Evolutionary conservation across 2,329 filamentous ascomycete species (phyloP).

Genomic region (Ophidiomyces ophidiicola): DNA sequence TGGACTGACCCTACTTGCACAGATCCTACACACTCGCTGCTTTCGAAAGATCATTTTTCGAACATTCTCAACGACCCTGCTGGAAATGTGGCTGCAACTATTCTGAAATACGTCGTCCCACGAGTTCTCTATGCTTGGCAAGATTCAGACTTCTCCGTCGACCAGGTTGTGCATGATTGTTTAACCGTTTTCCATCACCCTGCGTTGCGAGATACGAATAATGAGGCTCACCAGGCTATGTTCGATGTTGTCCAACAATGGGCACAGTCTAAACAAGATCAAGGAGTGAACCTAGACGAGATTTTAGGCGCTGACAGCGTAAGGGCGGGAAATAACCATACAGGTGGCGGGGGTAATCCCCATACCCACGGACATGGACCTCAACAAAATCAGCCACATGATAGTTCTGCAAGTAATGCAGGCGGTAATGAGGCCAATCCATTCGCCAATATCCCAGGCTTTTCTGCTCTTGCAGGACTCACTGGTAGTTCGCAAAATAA

Average conservation of each 20-base stretch:
- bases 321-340: slow-evolving; percentile 68
- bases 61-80: slow-evolving; percentile 66
- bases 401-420: neutral
- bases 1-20: slow-evolving; percentile 66
- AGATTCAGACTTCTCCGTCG: slow-evolving; percentile 65
- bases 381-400: neutral
- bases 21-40: slow-evolving; percentile 69
- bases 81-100: slow-evolving; percentile 59
- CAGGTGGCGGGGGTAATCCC: slow-evolving; percentile 21
- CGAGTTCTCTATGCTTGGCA: slow-evolving; percentile 90
- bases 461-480: slow-evolving; percentile 13
- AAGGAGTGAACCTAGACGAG: slow-evolving; percentile 54
- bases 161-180: slow-evolving; percentile 73
- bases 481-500: slow-evolving; percentile 11
- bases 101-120: slow-evolving; percentile 77
- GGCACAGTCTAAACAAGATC: slow-evolving; percentile 58
- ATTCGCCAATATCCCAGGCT: slow-evolving; percentile 15
- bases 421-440: slow-evolving; percentile 18
- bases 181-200: slow-evolving; percentile 84
- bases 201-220: slow-evolving; percentile 58
- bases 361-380: slow-evolving; percentile 10
- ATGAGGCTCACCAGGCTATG: slow-evolving; percentile 80
- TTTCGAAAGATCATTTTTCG: slow-evolving; percentile 75
- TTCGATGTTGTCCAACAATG: slow-evolving; percentile 73
- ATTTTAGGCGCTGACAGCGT: slow-evolving; percentile 77